Evolutionary conservation across 2,329 filamentous ascomycete genomes (phyloP), one percentile per base, ranked within the genome.

Genomic region (Verticillium longisporum): DNA sequence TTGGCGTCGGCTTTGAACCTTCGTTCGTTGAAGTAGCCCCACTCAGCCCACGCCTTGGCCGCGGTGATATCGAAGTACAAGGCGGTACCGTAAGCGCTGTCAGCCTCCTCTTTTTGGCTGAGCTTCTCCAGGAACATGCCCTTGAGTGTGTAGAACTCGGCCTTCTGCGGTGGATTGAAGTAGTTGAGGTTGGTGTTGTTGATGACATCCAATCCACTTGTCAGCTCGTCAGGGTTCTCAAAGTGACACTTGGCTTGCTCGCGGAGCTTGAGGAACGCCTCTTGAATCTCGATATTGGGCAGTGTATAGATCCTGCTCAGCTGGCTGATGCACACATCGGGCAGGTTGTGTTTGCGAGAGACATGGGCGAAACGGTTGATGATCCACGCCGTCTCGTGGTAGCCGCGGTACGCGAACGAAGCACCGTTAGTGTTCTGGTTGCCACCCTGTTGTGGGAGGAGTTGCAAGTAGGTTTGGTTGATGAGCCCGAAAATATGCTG

Each of bases 101-200:
- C 93, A 5, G 95, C 93, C 63, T 99, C 95, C 3, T 90, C 89
- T 72, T 92, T 92, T 68, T 97, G 90, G 61, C 88, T 88, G 10
- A 99, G 83, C 74, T 97, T 97, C 72, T 96, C 95, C 55, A 98
- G 80, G 81, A 99, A 99, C 95, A 99, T 99, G 64, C 95, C 95
- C 82, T 99, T 99, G 60, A 99, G 84, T 0, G 95, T 99, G 79
- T 97, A 99, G 77, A 99, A 99, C 73, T 99, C 95, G 9, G 95
- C 95, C 77, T 99, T 99, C 74, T 99, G 95, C 70, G 93, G 89
- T 3, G 89, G 85, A 64, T 92, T 96, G 74, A 99, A 99, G 79
- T 99, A 99, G 74, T 96, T 97, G 61, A 99, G 85, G 69, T 99
- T 99, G 38, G 95, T 99, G 68, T 99, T 99, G 76, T 99, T 99